Percentiles rank a stretch among this genome's conserved stretches.
These are phyloP conservation scores for Stereocaulon alpinum DNA, from an alignment of 495 filamentous ascomycete genomes.

Conservation along the genomic window DNA sequence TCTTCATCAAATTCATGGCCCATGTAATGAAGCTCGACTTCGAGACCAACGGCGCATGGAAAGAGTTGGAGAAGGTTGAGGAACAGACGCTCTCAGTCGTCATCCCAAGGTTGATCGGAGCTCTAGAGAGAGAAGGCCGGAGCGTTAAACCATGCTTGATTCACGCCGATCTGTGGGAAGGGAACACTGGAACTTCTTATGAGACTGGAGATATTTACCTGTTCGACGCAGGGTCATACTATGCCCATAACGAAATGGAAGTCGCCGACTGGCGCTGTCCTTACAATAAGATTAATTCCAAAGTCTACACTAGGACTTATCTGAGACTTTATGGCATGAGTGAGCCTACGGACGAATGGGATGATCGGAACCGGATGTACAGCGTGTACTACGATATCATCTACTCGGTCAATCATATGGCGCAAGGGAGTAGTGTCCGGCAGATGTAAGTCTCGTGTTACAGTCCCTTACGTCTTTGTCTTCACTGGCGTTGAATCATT, in stretches of 20 bases:
- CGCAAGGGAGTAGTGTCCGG: background rate
- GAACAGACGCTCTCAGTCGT: conserved; percentile 27
- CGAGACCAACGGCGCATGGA: conserved; percentile 25
- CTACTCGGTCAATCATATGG: background rate
- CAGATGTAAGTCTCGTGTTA: too few relatives aligned
- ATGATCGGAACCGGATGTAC: background rate
- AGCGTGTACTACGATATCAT: background rate
- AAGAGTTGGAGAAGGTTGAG: conserved; percentile 23
- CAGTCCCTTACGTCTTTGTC: too few relatives aligned
- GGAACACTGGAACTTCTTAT: conserved; percentile 31
- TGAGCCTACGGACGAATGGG: background rate
- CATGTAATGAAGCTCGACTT: conserved; percentile 23
- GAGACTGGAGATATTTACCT: conserved; percentile 28
- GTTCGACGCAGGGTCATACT: conserved; percentile 39
- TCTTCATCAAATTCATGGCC: conserved; percentile 30
- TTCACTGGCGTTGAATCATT: too few relatives aligned
- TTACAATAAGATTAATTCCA: conserved; percentile 8
- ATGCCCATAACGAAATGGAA: conserved; percentile 39
- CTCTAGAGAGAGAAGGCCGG: conserved; percentile 33
- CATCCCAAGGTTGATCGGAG: conserved; percentile 32
- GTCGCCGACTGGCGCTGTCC: conserved; percentile 19
- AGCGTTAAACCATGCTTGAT: conserved; percentile 34
- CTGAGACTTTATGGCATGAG: background rate
- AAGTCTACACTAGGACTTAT: conserved; percentile 17
- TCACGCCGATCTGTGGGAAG: conserved; percentile 42